Base-by-base conservation (phyloP, 805 yeast species). In the Metschnikowia drakensbergensis region DNA sequence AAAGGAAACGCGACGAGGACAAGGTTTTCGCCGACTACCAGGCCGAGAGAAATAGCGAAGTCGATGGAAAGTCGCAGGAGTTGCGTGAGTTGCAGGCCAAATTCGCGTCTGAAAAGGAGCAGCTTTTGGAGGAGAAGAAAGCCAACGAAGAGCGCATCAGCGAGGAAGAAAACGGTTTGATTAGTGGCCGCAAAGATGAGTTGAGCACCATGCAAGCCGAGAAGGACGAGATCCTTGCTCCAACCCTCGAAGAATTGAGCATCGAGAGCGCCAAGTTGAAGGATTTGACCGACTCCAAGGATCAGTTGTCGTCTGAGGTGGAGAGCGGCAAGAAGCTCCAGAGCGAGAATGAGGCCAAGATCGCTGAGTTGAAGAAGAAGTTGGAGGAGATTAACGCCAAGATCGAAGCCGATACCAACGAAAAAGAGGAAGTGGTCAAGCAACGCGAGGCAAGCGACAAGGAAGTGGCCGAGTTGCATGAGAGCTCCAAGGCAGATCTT, bases 151-250 rank as follows among this genome's bases (percentile, higher is more conserved):
- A 72, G 40, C 65, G 66, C 46, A 68, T 79, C 42, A 72, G 68
- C 47, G 67, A 61, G 25, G 73, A 68, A 49, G 81, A 78, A 56
- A 66, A 63, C 3, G 76, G 61, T 25, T 69, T 73, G 53, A 74
- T 74, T 53, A 62, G 59, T n/a, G 74, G 63, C 39, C 72, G 83
- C 58, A 68, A 71, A 52, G 63, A 62, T 10, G 80, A 76, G 47
- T 77, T 78, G 60, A 66, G 64, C 13, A 72, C 71, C 34, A 66
- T 79, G 63, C 80, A 81, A 60, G 67, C 69, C 10, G 83, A 77
- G 57, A 74, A 75, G 55, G 83, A 80, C 57, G 79, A 69, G 48
- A 75, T 74, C 42, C 62, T 81, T 54, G 74, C 77, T 43, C 88
- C 88, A 42, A 63, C 75, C 22, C 69, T 80, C 56, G 81, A 72